Conservation (phyloP, 768 basidiomycete species). For the Sistotremastrum niveocremeum region DNA sequence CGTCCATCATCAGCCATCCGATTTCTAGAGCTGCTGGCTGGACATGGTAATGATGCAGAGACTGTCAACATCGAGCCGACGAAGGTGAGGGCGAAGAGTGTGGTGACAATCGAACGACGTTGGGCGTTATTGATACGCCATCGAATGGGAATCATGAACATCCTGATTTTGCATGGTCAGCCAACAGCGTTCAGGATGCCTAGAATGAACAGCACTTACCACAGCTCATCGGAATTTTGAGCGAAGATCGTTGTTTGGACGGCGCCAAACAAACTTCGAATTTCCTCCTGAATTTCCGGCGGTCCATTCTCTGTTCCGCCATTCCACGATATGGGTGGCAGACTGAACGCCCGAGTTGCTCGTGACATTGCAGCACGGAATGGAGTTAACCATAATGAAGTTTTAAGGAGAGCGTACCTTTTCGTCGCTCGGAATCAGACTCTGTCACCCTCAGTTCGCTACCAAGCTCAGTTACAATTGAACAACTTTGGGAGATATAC, state of each 20-base stretch:
- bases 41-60: slow-evolving; percentile 72
- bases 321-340: slow-evolving; percentile 1
- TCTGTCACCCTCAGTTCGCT: slow-evolving; percentile 77
- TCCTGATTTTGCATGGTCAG: too few relatives aligned
- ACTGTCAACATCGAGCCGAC: slow-evolving; percentile 69
- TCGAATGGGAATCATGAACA: too few relatives aligned
- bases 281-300: neutral
- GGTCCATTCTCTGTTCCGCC: slow-evolving; percentile 4
- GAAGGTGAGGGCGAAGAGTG: slow-evolving; percentile 72
- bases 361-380: slow-evolving; percentile 70
- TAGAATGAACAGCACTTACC: too few relatives aligned
- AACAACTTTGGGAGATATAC: slow-evolving; percentile 78
- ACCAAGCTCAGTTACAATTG: slow-evolving; percentile 87
- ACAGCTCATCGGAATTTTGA: too few relatives aligned
- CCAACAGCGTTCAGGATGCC: too few relatives aligned
- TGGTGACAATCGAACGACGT: slow-evolving; percentile 60
- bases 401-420: slow-evolving; percentile 79
- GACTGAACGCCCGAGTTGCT: slow-evolving; percentile 38
- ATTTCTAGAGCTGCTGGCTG: slow-evolving; percentile 44
- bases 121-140: slow-evolving; percentile 37
- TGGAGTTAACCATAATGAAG: slow-evolving; percentile 61
- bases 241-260: neutral
- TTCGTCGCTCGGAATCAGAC: slow-evolving; percentile 88
- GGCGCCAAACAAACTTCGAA: neutral
- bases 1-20: slow-evolving; percentile 44